Base-by-base conservation (phyloP, 2,329 filamentous ascomycete genomes). In the Penicillium italicum region DNA sequence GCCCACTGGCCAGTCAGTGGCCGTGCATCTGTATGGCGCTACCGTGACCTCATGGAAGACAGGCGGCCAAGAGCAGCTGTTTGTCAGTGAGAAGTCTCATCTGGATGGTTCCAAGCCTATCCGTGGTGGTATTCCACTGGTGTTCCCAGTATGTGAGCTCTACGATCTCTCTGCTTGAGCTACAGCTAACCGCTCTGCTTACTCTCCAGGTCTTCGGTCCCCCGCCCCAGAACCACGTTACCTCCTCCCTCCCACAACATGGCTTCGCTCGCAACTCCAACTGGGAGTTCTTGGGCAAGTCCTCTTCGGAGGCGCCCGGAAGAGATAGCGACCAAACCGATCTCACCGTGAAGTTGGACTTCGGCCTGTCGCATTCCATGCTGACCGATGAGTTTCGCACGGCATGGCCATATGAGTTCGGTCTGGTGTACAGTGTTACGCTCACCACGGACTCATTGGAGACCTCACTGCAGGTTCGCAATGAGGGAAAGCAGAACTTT, bases 21-120 rank as follows among this genome's bases (percentile, higher is more conserved):
- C 91, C 62, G 81, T 99, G 36, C 80, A 96, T 58, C 85, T 97
- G n/a, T 89, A 89, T 69, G 94, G 94, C 56, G 94, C 94, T 11
- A 97, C 92, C 0, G 88, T 99, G 45, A 86, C 89, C 56, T 94
- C 89, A 75, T 99, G 94, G 94, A 96, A 94, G 80, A 83, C 85
- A 56, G 80, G 83, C 55, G 89, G 89, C 45, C 77, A 84, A 53
- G 92, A 97, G 79, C 91, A 91, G 76, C 81, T 97, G 52, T 97
- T 91, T 82, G 70, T 97, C 64, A 94, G 89, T 75, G 85, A 91
- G 58, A 85, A 82, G 55, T 89, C 92, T 42, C 85, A 84, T 67
- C 79, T 96, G 54, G 92, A 97, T 70, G 93, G 94, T 50, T 87
- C 82, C 64, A 96, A 96, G 79, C 83, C 93, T 24, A 92, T 97